These are phyloP conservation scores for Kluyveromyces sp. DNA, from an alignment of 1,139 yeast species.

Conservation along the genomic window DNA sequence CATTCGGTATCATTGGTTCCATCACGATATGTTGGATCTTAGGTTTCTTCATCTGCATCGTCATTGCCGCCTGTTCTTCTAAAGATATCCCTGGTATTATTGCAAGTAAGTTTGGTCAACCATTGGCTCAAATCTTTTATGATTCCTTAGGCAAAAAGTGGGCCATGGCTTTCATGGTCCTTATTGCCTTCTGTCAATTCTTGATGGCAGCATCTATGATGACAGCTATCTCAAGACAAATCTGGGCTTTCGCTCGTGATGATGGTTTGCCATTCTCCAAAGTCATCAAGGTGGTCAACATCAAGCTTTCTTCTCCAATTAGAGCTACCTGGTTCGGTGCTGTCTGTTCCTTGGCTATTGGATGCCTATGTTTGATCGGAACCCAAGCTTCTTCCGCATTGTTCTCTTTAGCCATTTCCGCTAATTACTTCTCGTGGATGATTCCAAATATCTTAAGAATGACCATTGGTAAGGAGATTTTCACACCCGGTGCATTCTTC, in stretches of 20 bases:
- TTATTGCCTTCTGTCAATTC: conserved; percentile 54
- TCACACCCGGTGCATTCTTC: conserved; percentile 58
- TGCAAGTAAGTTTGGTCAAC: conserved; percentile 41
- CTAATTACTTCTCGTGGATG: conserved; percentile 54
- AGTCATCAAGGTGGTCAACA: conserved; percentile 46
- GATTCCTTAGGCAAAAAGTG: conserved; percentile 61
- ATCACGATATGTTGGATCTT: conserved; percentile 52
- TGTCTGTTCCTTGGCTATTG: conserved; percentile 40
- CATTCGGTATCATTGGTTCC: conserved; percentile 52
- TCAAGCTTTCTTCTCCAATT: conserved; percentile 46
- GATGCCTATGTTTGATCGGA: conserved; percentile 51
- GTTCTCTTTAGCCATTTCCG: conserved; percentile 50
- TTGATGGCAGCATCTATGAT: conserved; percentile 56
- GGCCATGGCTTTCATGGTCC: conserved; percentile 58
- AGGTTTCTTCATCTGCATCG: conserved; percentile 52
- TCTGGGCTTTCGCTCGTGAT: conserved; percentile 48
- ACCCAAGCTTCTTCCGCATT: conserved; percentile 54
- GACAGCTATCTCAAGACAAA: conserved; percentile 44
- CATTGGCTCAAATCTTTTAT: conserved; percentile 57
- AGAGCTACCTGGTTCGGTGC: conserved; percentile 55
- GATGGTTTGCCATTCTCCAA: conserved; percentile 42
- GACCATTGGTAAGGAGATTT: conserved; percentile 40
- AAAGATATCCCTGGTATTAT: conserved; percentile 42
- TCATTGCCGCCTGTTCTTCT: conserved; percentile 48
- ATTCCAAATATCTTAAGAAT: conserved; percentile 46